These are phyloP conservation scores for Penicillium sp. DNA, from an alignment of 2,329 filamentous ascomycete species.

Conservation along the genomic window DNA sequence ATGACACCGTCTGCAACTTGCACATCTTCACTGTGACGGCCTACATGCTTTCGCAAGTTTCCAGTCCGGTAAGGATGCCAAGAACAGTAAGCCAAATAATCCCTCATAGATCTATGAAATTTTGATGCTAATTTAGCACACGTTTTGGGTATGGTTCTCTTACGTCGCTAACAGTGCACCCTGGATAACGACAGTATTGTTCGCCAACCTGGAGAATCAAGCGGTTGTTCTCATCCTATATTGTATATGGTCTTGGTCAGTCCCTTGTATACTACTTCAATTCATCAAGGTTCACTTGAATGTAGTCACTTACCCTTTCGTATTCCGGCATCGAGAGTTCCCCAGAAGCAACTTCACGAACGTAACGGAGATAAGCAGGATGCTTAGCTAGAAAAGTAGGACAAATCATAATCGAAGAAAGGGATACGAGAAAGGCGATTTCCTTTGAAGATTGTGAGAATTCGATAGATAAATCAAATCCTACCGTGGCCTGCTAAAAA, in stretches of 20 bases:
- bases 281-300: neutral
- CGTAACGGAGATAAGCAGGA: neutral
- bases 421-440: too few species aligned
- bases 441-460: neutral
- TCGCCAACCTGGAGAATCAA: neutral
- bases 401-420: neutral
- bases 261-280: neutral
- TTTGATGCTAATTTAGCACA: neutral
- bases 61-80: neutral
- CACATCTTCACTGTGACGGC: neutral
- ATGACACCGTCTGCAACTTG: neutral
- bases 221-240: neutral
- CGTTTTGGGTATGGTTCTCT: neutral
- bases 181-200: neutral
- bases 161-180: neutral
- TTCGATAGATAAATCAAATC: neutral
- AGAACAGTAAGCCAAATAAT: neutral
- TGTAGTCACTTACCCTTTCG: neutral
- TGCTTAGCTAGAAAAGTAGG: neutral
- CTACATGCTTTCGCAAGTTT: neutral
- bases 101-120: neutral
- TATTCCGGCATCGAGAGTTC: neutral
- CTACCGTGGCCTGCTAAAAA: neutral
- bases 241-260: neutral
- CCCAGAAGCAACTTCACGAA: neutral